A percentile compares a stretch with the other conserved stretches of the same genome.
Evolutionary conservation across 78 protist species (phyloP).

Genomic region (Dictyostelium intermedium): DNA sequence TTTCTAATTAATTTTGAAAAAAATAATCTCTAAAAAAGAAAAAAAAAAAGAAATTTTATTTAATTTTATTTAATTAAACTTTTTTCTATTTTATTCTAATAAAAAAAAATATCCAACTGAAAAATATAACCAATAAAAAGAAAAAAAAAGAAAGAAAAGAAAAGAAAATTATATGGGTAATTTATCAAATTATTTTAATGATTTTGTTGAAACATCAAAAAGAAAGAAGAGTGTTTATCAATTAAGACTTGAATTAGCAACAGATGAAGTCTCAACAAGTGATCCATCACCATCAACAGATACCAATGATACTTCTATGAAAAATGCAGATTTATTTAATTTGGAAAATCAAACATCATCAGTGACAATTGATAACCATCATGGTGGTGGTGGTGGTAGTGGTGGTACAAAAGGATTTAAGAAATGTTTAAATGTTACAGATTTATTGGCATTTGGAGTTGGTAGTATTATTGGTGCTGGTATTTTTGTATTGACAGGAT

Average conservation of each 20-base stretch:
- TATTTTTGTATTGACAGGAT: slow-evolving; percentile 87
- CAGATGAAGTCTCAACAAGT: background rate
- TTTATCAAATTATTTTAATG: background rate
- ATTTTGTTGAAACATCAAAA: background rate
- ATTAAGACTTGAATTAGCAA: background rate
- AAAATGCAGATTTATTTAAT: background rate
- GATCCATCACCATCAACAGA: background rate
- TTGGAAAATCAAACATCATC: background rate
- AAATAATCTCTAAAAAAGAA: background rate
- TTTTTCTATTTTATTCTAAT: background rate
- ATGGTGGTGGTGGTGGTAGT: background rate
- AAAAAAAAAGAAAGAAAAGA: background rate
- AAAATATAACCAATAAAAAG: no score
- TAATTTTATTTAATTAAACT: no score
- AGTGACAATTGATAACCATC: background rate
- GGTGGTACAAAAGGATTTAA: slow-evolving; percentile 1
- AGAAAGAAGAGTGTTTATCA: slow-evolving; percentile 30
- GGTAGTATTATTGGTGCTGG: slow-evolving; percentile 88
- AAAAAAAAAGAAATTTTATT: background rate
- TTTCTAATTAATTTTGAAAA: no score
- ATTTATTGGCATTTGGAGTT: slow-evolving; percentile 77
- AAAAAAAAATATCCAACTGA: no score
- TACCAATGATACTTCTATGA: background rate
- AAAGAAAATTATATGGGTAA: slow-evolving; percentile 1
- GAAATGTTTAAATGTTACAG: slow-evolving; percentile 40